Evolutionary conservation across 2,329 filamentous ascomycete genomes (phyloP).

Genomic region (Colletotrichum gloeosporioides): DNA sequence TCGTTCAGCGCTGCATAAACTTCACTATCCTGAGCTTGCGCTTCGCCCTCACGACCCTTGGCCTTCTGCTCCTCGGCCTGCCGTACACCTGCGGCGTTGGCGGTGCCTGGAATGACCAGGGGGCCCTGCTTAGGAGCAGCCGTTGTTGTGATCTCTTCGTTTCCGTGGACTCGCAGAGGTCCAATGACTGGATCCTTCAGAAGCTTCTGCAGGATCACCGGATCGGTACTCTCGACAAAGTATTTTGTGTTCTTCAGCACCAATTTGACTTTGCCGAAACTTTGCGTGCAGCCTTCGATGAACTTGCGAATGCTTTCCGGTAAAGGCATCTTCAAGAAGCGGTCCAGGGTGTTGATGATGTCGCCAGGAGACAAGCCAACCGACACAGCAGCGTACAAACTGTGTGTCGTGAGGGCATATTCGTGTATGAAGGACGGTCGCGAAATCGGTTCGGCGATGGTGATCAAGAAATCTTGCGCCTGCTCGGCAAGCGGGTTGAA

Average conservation of each 20-base stretch:
- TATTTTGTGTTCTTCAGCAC: conserved; percentile 95
- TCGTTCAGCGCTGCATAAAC: conserved; percentile 79
- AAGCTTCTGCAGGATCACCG: conserved; percentile 84
- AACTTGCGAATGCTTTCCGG: conserved; percentile 82
- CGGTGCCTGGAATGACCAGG: conserved; percentile 92
- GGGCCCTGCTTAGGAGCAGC: conserved; percentile 86
- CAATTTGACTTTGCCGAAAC: conserved; percentile 94
- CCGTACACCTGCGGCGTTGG: conserved; percentile 86
- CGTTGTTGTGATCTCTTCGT: conserved; percentile 76
- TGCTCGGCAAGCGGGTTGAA: conserved; percentile 87
- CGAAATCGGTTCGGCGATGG: conserved; percentile 91
- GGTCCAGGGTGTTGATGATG: conserved; percentile 87
- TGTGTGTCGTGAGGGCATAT: conserved; percentile 90
- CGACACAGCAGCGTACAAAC: conserved; percentile 92
- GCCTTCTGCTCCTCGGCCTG: conserved; percentile 64
- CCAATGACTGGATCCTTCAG: conserved; percentile 85
- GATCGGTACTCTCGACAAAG: conserved; percentile 91
- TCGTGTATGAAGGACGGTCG: conserved; percentile 92
- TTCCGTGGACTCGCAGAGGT: conserved; percentile 75
- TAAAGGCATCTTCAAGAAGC: conserved; percentile 86
- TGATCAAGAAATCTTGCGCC: conserved; percentile 93
- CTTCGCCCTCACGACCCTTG: conserved; percentile 51
- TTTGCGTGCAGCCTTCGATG: conserved; percentile 80
- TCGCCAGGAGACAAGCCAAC: conserved; percentile 90
- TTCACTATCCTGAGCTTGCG: conserved; percentile 65